Evolutionary conservation across 129 eudicot genomes (phyloP).

Genomic region (Daucus carota): DH1_v3.0 NC_030386.2:35984501-35985000

Average conservation of each 20-base stretch:
- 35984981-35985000: constrained; percentile 30
- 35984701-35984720: not conserved
- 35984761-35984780: too few species aligned
- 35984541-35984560: not conserved
- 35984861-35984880: constrained; percentile 15
- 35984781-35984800: not conserved
- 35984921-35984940: constrained; percentile 15
- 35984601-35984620: not conserved
- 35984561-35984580: not conserved
- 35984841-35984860: constrained; percentile 8
- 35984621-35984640: not conserved
- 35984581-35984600: not conserved
- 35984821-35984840: not conserved
- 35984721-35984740: not conserved
- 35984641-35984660: not conserved
- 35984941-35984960: constrained; percentile 36
- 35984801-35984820: not conserved
- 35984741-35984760: too few species aligned
- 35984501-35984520: not conserved
- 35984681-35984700: constrained; percentile 13
- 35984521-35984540: not conserved
- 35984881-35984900: constrained; percentile 10
- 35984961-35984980: constrained; percentile 34
- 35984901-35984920: constrained; percentile 22
- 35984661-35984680: not conserved